Conservation (phyloP, 768 basidiomycete species). For the Macrolepiota fuliginosa region DNA sequence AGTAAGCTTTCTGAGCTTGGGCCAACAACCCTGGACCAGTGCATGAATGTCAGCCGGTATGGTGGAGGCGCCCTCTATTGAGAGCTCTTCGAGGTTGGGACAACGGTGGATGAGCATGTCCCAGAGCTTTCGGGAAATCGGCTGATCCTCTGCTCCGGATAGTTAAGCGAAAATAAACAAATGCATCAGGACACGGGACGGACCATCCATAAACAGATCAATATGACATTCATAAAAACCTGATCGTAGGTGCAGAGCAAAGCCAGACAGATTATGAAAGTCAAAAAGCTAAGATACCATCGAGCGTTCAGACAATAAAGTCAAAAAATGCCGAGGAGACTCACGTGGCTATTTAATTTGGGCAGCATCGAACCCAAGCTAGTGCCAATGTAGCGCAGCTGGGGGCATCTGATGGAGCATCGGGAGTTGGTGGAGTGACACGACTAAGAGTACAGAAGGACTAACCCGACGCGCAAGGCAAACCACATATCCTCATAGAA, state of each 20-base stretch:
- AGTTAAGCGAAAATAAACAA: background rate
- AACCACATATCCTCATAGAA: slow-evolving; percentile 78
- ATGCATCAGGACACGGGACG: slow-evolving; percentile 15
- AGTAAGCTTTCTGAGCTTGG: slow-evolving; percentile 53
- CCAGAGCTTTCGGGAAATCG: slow-evolving; percentile 56
- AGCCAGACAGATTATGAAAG: slow-evolving; percentile 61
- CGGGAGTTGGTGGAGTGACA: slow-evolving; percentile 5
- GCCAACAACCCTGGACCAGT: slow-evolving; percentile 65
- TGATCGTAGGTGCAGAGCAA: slow-evolving; percentile 56
- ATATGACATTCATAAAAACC: slow-evolving; percentile 64
- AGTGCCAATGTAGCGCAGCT: slow-evolving; percentile 57
- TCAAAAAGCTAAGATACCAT: slow-evolving; percentile 54
- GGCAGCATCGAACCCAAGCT: slow-evolving; percentile 63
- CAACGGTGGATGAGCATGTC: slow-evolving; percentile 67
- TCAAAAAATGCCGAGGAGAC: slow-evolving; percentile 21
- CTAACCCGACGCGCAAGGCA: slow-evolving; percentile 63
- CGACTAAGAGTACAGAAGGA: slow-evolving; percentile 10
- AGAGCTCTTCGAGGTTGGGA: slow-evolving; percentile 64
- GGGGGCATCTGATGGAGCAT: slow-evolving; percentile 55
- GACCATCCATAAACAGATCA: slow-evolving; percentile 57
- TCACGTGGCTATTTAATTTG: slow-evolving; percentile 56
- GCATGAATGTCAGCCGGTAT: slow-evolving; percentile 54
- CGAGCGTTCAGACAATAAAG: slow-evolving; percentile 1
- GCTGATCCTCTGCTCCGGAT: slow-evolving; percentile 42
- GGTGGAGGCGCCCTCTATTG: slow-evolving; percentile 51